These are phyloP conservation scores for Hygrophoropsis aurantiaca DNA, from an alignment of 768 basidiomycete species.

Conservation along the genomic window DNA sequence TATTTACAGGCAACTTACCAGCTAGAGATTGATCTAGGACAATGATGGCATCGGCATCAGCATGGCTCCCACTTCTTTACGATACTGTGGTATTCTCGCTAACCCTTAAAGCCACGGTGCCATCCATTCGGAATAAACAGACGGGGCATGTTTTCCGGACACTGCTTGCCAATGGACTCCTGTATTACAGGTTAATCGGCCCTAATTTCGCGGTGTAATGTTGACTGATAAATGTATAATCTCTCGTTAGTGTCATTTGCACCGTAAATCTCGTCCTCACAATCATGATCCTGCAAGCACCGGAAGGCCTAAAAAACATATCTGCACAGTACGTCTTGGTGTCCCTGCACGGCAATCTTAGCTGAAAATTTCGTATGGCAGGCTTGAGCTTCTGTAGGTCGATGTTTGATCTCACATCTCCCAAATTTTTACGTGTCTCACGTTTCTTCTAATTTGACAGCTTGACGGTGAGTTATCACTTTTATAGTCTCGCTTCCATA, in stretches of 20 bases:
- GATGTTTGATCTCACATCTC: background rate
- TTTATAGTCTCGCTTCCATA: background rate
- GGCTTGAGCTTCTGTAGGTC: slow-evolving; percentile 42
- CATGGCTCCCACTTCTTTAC: slow-evolving; percentile 41
- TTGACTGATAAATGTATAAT: background rate
- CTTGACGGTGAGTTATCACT: slow-evolving; percentile 11
- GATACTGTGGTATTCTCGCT: slow-evolving; percentile 37
- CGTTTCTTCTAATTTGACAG: slow-evolving; percentile 30
- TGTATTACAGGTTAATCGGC: slow-evolving; percentile 34
- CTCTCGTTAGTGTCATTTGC: slow-evolving; percentile 35
- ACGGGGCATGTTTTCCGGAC: slow-evolving; percentile 19
- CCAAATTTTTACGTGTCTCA: slow-evolving; percentile 18
- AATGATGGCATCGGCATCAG: slow-evolving; percentile 32
- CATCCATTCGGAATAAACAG: slow-evolving; percentile 14
- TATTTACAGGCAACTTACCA: background rate
- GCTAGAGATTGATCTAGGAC: slow-evolving; percentile 11
- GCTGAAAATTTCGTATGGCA: slow-evolving; percentile 4
- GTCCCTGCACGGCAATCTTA: background rate
- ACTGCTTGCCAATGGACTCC: slow-evolving; percentile 30
- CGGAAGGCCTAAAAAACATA: slow-evolving; percentile 32
- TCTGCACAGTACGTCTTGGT: slow-evolving; percentile 26
- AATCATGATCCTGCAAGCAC: slow-evolving; percentile 36
- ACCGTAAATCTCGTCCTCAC: slow-evolving; percentile 37
- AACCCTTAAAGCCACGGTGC: slow-evolving; percentile 31
- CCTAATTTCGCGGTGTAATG: background rate